These are phyloP conservation scores for Rutstroemia sp. DNA, from an alignment of 2,329 filamentous ascomycete genomes.

Conservation along the genomic window DNA sequence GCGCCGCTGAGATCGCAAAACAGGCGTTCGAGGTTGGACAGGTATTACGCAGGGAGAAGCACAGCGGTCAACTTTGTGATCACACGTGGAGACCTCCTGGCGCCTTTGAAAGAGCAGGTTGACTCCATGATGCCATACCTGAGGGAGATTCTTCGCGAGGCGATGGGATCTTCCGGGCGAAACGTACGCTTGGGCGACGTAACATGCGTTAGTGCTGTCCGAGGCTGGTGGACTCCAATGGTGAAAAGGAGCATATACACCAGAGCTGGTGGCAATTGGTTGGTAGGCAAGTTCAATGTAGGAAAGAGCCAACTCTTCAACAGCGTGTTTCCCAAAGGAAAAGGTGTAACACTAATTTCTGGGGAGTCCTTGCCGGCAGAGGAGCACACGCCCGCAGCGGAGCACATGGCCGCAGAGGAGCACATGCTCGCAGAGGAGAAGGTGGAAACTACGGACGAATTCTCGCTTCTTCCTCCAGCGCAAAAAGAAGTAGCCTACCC, in stretches of 20 bases:
- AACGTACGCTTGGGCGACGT: constrained; percentile 83
- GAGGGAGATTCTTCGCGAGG: constrained; percentile 65
- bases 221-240: constrained; percentile 84
- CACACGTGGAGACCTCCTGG: constrained; percentile 79
- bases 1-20: constrained; percentile 74
- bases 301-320: constrained; percentile 93
- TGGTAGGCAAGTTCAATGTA: constrained; percentile 97
- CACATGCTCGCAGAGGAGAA: neutral
- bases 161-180: constrained; percentile 59
- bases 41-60: constrained; percentile 59
- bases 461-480: constrained; percentile 65
- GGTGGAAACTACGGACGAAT: neutral
- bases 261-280: constrained; percentile 82
- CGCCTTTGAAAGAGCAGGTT: constrained; percentile 75
- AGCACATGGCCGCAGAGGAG: too few species aligned
- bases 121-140: constrained; percentile 83
- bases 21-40: constrained; percentile 60
- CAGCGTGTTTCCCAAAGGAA: constrained; percentile 75
- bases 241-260: constrained; percentile 81
- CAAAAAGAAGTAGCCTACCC: constrained; percentile 70
- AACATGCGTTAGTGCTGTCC: constrained; percentile 75
- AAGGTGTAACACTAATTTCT: constrained; percentile 21
- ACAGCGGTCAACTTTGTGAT: constrained; percentile 86
- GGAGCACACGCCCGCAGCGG: neutral
- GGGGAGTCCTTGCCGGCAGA: neutral